Conservation (phyloP, 1,139 yeast species). For the Yamadazyma dushanensis region DNA sequence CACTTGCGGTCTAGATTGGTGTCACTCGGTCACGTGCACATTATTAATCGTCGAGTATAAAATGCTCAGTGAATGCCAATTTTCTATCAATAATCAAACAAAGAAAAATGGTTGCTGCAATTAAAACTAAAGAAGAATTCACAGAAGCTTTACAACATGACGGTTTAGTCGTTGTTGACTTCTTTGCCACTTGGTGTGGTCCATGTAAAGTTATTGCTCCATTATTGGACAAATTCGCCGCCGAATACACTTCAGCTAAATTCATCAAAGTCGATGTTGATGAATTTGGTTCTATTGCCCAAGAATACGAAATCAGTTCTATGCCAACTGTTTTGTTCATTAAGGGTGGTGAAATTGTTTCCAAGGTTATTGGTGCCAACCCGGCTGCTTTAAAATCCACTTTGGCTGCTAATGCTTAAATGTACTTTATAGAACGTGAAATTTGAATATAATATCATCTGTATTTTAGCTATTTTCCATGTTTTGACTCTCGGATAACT, state of each 20-base stretch:
- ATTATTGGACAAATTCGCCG: constrained; percentile 60
- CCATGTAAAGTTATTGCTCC: constrained; percentile 91
- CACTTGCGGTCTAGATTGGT: constrained; percentile 5
- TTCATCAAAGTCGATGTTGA: constrained; percentile 61
- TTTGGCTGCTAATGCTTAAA: constrained; percentile 54
- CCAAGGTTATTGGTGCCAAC: constrained; percentile 85
- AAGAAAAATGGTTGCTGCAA: constrained; percentile 33
- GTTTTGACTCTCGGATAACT: too few relatives aligned
- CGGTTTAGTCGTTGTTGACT: constrained; percentile 77
- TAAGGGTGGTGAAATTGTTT: constrained; percentile 73
- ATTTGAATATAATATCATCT: too few relatives aligned
- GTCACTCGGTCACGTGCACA: constrained; percentile 9
- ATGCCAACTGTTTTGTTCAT: constrained; percentile 88
- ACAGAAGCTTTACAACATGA: constrained; percentile 52
- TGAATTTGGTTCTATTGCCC: constrained; percentile 71
- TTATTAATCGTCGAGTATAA: constrained; percentile 8
- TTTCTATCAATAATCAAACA: constrained; percentile 4
- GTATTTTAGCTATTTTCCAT: too few relatives aligned
- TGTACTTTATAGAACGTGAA: too few relatives aligned
- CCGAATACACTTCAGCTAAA: constrained; percentile 49
- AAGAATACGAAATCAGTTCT: constrained; percentile 70
- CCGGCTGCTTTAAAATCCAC: constrained; percentile 77
- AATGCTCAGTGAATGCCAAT: not conserved
- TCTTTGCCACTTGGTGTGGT: constrained; percentile 91
- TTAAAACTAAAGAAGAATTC: constrained; percentile 51